Percentiles rank a stretch among this genome's conserved stretches.
phyloP scores from a whole-genome alignment of 306 rosid genomes.

The Cucumis cinereus region DNA sequence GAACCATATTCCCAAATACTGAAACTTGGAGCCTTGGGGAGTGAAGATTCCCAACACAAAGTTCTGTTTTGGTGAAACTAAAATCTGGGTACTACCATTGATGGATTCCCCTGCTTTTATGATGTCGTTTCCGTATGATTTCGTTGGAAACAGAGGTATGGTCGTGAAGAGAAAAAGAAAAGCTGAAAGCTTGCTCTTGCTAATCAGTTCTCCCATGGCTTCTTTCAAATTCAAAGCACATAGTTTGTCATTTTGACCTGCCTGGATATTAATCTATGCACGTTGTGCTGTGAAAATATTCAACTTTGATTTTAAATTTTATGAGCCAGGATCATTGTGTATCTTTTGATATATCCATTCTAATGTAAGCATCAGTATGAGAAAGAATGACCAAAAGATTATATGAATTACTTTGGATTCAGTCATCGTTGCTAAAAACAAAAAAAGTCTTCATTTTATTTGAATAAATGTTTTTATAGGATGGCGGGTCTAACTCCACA shows the following conservation, averaged over 20 bases:
- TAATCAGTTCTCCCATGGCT: background rate
- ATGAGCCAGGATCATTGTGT: background rate
- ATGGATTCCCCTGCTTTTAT: constrained; percentile 23
- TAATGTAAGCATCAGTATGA: no score
- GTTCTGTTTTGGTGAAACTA: constrained; percentile 24
- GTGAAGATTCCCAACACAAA: constrained; percentile 39
- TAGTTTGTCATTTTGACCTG: background rate
- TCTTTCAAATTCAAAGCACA: background rate
- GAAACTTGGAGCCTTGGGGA: constrained; percentile 17
- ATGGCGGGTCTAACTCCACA: no score
- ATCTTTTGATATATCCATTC: no score
- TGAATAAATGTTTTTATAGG: no score
- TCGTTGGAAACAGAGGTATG: constrained; percentile 11
- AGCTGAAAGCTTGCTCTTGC: constrained; percentile 12
- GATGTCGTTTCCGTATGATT: constrained; percentile 12
- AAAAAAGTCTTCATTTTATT: no score
- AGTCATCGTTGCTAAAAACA: no score
- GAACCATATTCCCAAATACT: constrained; percentile 41
- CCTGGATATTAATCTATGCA: background rate
- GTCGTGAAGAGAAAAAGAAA: constrained; percentile 9
- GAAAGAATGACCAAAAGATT: no score
- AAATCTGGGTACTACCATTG: constrained; percentile 17
- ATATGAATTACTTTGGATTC: no score
- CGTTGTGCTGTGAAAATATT: no score
- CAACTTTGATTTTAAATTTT: background rate